Percentiles rank a stretch among this genome's conserved stretches.
Evolutionary conservation across 176 grass and related monocot genomes (phyloP).

Genomic region (Metroxylon sagu): DNA sequence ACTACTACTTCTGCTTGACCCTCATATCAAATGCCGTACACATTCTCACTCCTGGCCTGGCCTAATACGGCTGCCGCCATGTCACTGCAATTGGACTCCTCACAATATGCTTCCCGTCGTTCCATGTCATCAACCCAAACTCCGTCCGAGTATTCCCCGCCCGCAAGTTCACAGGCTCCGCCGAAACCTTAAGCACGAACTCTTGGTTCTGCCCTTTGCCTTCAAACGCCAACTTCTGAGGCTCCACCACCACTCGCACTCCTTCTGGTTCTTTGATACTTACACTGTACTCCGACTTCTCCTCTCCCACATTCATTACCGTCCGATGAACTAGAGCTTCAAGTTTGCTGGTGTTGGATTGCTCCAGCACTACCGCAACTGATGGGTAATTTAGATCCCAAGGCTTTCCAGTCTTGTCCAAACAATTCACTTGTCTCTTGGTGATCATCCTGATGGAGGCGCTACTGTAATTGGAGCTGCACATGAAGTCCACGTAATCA

Average conservation of each 20-base stretch:
- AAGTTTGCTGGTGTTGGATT: not conserved
- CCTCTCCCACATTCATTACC: not conserved
- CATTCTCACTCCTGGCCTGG: no score
- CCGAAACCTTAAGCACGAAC: constrained; percentile 2
- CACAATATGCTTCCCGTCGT: not conserved
- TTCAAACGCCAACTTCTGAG: constrained; percentile 4
- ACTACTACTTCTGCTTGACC: no score
- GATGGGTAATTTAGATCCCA: constrained; percentile 22
- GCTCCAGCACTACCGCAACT: not conserved
- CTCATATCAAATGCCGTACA: no score
- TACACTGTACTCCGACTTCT: not conserved
- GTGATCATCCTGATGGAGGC: not conserved
- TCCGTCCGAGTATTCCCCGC: not conserved
- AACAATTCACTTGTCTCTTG: not conserved
- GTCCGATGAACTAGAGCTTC: not conserved
- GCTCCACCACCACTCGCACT: constrained; percentile 4
- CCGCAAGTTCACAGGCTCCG: not conserved
- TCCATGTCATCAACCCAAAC: constrained; percentile 12
- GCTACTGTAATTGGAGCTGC: constrained; percentile 7
- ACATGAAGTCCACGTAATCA: constrained; percentile 14
- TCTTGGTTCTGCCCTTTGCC: not conserved
- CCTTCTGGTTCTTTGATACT: not conserved
- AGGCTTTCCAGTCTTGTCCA: not conserved
- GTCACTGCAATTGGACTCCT: constrained; percentile 8
- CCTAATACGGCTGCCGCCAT: constrained; percentile 2